These are phyloP conservation scores for Sporisorium iseilematis-ciliati DNA, from an alignment of 1,284 basidiomycete genomes.

Conservation along the genomic window DNA sequence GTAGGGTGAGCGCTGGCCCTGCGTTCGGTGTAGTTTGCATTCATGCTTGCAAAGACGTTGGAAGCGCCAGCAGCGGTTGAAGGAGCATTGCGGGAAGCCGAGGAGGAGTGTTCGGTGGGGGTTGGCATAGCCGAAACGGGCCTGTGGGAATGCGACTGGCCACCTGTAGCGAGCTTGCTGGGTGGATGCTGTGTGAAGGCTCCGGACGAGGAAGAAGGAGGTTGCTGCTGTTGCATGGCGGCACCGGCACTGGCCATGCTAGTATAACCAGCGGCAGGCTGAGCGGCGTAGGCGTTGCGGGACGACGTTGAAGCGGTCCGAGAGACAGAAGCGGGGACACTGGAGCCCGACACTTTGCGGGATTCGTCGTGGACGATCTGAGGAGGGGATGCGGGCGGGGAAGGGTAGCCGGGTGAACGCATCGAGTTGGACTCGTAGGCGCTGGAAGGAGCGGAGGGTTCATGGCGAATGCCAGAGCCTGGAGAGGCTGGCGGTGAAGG, in stretches of 20 bases:
- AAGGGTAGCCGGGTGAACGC: conserved; percentile 43
- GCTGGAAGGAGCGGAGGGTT: conserved; percentile 4
- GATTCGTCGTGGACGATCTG: conserved; percentile 20
- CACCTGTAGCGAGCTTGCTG: conserved; percentile 59
- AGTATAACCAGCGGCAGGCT: conserved; percentile 21
- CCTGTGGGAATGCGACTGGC: conserved; percentile 59
- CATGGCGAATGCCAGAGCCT: conserved; percentile 21
- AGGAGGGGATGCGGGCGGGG: conserved; percentile 46
- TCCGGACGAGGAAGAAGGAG: conserved; percentile 10
- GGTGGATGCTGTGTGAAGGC: conserved; percentile 46
- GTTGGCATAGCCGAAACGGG: conserved; percentile 66
- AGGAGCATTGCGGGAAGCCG: conserved; percentile 14
- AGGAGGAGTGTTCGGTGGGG: conserved; percentile 41
- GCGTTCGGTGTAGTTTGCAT: conserved; percentile 53
- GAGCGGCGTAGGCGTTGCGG: conserved; percentile 18
- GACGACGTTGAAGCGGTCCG: conserved; percentile 32
- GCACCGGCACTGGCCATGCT: conserved; percentile 48
- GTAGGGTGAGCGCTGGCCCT: conserved; percentile 65
- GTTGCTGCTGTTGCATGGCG: conserved; percentile 29
- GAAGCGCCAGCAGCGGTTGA: conserved; percentile 17
- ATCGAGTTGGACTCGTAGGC: conserved; percentile 25
- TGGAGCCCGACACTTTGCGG: conserved; percentile 20
- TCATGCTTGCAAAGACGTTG: conserved; percentile 53
- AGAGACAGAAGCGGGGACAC: conserved; percentile 22
- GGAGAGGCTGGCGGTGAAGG: conserved; percentile 48